Conservation (phyloP, 192 early-diverging fungal species). For the Podila horticola region DNA sequence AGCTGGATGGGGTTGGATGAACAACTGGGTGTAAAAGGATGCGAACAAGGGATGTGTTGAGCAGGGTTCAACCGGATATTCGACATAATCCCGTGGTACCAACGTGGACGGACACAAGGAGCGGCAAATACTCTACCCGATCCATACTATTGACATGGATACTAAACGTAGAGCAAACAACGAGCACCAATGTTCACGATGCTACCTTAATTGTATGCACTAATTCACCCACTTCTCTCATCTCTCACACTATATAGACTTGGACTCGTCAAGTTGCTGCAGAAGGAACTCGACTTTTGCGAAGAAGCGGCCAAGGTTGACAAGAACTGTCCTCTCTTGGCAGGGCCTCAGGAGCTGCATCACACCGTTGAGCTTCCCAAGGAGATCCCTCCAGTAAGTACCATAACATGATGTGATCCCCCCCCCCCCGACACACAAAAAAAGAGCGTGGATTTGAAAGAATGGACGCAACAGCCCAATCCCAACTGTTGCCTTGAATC, state of each 20-base stretch:
- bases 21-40: no score
- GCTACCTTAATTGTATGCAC: neutral
- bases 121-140: no score
- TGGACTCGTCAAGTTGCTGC: conserved; percentile 55
- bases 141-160: no score
- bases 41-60: no score
- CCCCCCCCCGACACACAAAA: no score
- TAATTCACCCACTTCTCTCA: neutral
- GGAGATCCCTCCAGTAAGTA: conserved; percentile 64
- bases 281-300: conserved; percentile 62
- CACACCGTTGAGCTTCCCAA: conserved; percentile 62
- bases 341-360: conserved; percentile 52
- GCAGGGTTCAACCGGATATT: no score
- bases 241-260: conserved; percentile 21
- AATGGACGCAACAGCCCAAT: neutral
- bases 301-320: conserved; percentile 57
- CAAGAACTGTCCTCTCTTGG: conserved; percentile 58
- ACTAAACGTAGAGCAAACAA: no score
- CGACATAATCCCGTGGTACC: no score
- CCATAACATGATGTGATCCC: neutral
- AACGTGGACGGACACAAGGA: no score
- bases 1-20: no score
- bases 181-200: neutral
- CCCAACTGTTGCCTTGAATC: neutral
- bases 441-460: neutral